Evolutionary conservation across 208 protist genomes (phyloP).

Genomic region (Trypanosoma boissoni): DNA sequence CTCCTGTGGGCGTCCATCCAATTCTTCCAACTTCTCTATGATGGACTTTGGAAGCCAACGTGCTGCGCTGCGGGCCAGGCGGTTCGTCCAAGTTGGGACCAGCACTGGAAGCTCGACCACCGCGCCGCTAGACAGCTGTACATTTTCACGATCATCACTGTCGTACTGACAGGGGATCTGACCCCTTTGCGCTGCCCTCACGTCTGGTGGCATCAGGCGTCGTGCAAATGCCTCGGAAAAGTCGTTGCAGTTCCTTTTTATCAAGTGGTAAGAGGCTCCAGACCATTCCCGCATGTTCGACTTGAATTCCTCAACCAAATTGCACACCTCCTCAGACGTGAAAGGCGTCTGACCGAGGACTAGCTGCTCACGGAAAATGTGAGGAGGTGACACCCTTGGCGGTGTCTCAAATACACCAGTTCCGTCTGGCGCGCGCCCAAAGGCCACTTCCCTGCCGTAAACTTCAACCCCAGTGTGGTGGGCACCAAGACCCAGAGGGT

Average conservation of each 20-base stretch:
- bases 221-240: conserved; percentile 45
- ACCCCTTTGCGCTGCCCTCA: conserved; percentile 24
- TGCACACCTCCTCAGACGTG: conserved; percentile 26
- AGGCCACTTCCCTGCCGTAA: conserved; percentile 63
- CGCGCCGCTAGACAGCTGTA: conserved; percentile 23
- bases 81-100: conserved; percentile 49
- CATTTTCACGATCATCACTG: conserved; percentile 25
- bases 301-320: conserved; percentile 29
- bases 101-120: conserved; percentile 31
- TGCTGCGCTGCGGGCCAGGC: conserved; percentile 28
- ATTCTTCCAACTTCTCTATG: conserved; percentile 33
- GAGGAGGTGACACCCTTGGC: conserved; percentile 44
- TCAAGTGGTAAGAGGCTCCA: conserved; percentile 53
- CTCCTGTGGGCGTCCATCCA: conserved; percentile 18
- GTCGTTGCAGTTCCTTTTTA: conserved; percentile 73
- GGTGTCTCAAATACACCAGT: conserved; percentile 39
- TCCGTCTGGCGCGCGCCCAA: conserved; percentile 39
- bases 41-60: conserved; percentile 21
- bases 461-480: conserved; percentile 76
- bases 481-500: conserved; percentile 49
- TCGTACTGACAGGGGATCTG: conserved; percentile 14
- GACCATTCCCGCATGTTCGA: conserved; percentile 32
- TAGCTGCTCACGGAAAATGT: conserved; percentile 73
- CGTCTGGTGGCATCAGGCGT: conserved; percentile 40
- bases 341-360: conserved; percentile 58